phyloP scores from a whole-genome alignment of 2,329 filamentous ascomycete species.

The Chrysosporium queenslandicum region DNA sequence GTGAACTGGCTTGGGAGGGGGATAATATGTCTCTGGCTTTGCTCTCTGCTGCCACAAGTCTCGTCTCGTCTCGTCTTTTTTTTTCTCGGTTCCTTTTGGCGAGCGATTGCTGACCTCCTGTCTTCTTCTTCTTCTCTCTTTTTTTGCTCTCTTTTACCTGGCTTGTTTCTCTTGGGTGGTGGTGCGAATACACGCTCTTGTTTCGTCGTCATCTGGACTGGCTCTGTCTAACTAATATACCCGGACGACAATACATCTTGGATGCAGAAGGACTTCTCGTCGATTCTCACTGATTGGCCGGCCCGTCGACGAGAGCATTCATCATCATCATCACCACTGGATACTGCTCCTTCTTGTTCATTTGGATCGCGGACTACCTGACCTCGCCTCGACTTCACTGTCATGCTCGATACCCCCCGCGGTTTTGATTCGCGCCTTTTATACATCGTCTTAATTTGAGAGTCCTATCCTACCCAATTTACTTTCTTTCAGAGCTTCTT shows the following conservation, averaged over 20 bases:
- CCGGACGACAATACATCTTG: neutral
- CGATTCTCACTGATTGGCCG: neutral
- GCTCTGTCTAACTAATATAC: neutral
- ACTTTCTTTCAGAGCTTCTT: neutral
- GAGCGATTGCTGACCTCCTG: neutral
- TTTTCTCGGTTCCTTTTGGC: neutral
- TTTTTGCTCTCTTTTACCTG: neutral
- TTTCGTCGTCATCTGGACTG: neutral
- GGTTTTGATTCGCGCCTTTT: no score
- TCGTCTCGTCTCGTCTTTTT: no score
- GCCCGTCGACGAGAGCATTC: neutral
- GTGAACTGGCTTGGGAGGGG: neutral
- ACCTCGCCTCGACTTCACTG: no score
- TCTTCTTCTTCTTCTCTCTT: neutral
- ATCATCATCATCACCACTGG: no score
- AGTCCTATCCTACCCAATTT: neutral
- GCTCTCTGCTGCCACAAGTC: neutral
- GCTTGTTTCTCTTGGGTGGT: neutral
- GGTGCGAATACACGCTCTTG: neutral
- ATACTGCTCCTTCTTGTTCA: no score
- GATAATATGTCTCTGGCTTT: slow-evolving; percentile 1
- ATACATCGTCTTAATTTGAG: no score
- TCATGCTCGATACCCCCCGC: neutral
- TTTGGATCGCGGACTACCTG: no score
- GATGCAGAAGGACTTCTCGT: neutral